Evolutionary conservation across 306 rosid species (phyloP), one percentile per base, ranked within the genome.

Genomic region (Fagus sylvatica): DNA sequence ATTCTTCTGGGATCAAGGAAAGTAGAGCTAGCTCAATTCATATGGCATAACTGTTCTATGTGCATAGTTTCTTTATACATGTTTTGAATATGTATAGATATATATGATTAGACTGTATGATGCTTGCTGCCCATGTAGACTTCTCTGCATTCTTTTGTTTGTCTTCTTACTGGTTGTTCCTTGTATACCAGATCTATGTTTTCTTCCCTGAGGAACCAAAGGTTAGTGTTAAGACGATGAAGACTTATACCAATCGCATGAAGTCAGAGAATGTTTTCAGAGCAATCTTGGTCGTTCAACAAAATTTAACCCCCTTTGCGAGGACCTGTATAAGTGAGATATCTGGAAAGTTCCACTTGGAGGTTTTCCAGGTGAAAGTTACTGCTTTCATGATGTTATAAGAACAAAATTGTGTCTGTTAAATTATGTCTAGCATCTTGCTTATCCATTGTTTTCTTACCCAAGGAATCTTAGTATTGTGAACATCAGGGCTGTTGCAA

Each of bases 301-400:
- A 77, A 55, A 89, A 82, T 36, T 85, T 90, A 73, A 90, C 97
- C 22, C 81, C 91, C 1, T 80, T 77, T 48, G 95, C 96, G 6
- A 74, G 75, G 42, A 81, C 70, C 5, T 76, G 76, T 74, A 19
- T 90, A 33, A 60, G 76, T 69, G 92, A 88, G 80, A 83, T 85
- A 32, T 74, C 90, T 41, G 5, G 90, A 12, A 82, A 88, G 46
- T 86, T 88, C 75, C 89, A 74, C 64, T 75, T 89, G 88, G 98
- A 92, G 82, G 89, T 92, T 56, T 95, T 95, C 66, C 93, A 88
- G 98, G 98, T 90, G 65, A 83, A 61, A 6, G 32, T 76, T 74
- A 55, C 53, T 71, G 37, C 54, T 61, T 60, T 64, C 0, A 4
- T 61, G 19, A 22, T 77, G 13, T 73, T 69, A 33, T 53, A 59